Percentiles rank a stretch among this genome's conserved stretches.
Evolutionary conservation across 495 filamentous ascomycete genomes (phyloP).

Genomic region (Hyaloscypha bicolor): DNA sequence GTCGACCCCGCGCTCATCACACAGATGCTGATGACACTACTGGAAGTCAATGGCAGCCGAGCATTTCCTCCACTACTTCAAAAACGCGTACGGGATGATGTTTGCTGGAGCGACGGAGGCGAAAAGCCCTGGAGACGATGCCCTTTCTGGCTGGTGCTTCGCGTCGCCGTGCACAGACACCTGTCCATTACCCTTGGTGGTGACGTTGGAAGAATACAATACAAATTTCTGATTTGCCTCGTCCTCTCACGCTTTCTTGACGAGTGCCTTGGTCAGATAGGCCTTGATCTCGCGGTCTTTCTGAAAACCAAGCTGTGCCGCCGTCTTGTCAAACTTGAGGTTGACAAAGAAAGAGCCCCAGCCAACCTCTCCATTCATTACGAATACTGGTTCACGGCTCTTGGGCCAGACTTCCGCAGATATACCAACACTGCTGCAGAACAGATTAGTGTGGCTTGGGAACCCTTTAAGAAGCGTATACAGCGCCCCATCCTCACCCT

Average conservation of each 20-base stretch:
- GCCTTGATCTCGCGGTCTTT: conserved; percentile 31
- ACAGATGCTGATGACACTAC: conserved; percentile 49
- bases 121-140: conserved; percentile 26
- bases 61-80: conserved; percentile 31
- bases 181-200: conserved; percentile 47
- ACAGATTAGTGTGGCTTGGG: not conserved
- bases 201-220: conserved; percentile 48
- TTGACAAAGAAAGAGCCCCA: conserved; percentile 31
- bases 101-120: conserved; percentile 36
- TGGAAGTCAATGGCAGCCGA: conserved; percentile 45
- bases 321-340: conserved; percentile 62
- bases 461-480: not conserved
- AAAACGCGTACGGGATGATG: conserved; percentile 56
- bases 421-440: not conserved
- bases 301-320: conserved; percentile 58
- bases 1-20: conserved; percentile 48
- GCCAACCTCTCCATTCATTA: not conserved
- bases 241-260: conserved; percentile 49
- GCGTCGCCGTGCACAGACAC: conserved; percentile 54
- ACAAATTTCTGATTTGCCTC: conserved; percentile 59
- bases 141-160: conserved; percentile 60
- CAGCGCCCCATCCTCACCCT: not conserved
- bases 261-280: conserved; percentile 23
- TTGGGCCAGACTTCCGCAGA: not conserved
- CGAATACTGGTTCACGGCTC: not conserved